Percentiles rank a stretch among this genome's conserved stretches.
Conservation (phyloP, 2,329 filamentous ascomycete genomes). For the Alternaria sp. region DNA sequence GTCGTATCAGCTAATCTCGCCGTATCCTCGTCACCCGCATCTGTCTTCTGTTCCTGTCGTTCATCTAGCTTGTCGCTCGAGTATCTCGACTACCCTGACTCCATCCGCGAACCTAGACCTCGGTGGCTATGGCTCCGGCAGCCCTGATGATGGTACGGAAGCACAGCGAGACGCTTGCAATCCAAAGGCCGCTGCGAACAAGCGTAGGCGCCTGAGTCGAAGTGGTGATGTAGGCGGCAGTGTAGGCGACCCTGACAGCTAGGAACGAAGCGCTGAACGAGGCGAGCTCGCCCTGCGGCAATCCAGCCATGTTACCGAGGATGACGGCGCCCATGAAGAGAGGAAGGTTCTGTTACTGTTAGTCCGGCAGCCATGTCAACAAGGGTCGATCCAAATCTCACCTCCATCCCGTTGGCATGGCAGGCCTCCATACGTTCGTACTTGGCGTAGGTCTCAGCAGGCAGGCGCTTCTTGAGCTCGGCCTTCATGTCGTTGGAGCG, state of each 20-base stretch:
- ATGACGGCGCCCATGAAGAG: conserved; percentile 55
- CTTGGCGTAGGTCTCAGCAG: conserved; percentile 46
- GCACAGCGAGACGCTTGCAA: conserved; percentile 27
- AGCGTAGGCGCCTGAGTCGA: conserved; percentile 28
- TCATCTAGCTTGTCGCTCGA: neutral
- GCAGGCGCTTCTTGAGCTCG: conserved; percentile 47
- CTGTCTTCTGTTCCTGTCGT: neutral
- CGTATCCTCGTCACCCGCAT: neutral
- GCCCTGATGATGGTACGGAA: conserved; percentile 28
- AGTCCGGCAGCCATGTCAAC: neutral
- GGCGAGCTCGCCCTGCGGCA: conserved; percentile 43
- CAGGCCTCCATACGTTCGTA: conserved; percentile 56
- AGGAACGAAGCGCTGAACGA: conserved; percentile 48
- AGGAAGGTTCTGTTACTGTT: conserved; percentile 47
- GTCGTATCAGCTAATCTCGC: neutral
- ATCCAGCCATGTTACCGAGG: conserved; percentile 51
- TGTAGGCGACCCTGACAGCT: conserved; percentile 47
- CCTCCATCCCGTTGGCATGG: conserved; percentile 55
- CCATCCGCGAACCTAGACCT: neutral
- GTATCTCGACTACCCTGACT: neutral
- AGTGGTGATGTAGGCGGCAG: conserved; percentile 45
- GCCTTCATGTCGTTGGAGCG: conserved; percentile 45
- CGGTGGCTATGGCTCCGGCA: conserved; percentile 27
- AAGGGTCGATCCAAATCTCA: neutral
- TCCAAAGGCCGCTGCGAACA: conserved; percentile 29